phyloP scores from a whole-genome alignment of 177 flowering plant species.

The Tripterygium wilfordii region DNA sequence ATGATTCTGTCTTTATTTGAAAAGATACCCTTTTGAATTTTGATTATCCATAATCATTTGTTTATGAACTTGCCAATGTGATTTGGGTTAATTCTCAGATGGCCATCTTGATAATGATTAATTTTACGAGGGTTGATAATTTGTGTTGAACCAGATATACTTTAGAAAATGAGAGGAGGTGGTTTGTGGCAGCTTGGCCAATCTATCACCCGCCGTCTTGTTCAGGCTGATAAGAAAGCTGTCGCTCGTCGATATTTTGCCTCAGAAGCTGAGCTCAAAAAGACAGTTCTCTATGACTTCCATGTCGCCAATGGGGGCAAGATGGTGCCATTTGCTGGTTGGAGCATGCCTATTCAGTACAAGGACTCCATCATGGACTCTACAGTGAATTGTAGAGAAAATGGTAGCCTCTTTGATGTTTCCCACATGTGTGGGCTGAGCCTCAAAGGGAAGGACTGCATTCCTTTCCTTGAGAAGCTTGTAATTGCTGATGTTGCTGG shows the following conservation, averaged over 20 bases:
- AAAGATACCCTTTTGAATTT: too few species aligned
- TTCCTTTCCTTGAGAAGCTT: conserved; percentile 84
- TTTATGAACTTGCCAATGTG: too few species aligned
- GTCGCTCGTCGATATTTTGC: conserved; percentile 56
- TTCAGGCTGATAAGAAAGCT: conserved; percentile 62
- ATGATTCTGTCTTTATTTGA: too few species aligned
- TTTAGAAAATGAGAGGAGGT: conserved; percentile 68
- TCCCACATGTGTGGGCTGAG: conserved; percentile 99
- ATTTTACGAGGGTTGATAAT: too few species aligned
- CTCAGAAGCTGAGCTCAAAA: conserved; percentile 80
- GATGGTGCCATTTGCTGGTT: conserved; percentile 99
- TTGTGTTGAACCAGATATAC: too few species aligned
- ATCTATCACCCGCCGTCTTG: conserved; percentile 74
- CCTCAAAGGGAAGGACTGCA: conserved; percentile 85
- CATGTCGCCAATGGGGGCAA: conserved; percentile 92
- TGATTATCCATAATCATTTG: too few species aligned
- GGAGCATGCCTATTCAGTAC: conserved; percentile 99
- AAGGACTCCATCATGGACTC: conserved; percentile 99
- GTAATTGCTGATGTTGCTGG: conserved; percentile 94
- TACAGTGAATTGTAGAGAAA: conserved; percentile 78
- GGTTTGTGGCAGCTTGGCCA: conserved; percentile 94
- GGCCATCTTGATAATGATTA: too few species aligned
- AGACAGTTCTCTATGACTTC: conserved; percentile 87
- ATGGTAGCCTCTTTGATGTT: conserved; percentile 91
- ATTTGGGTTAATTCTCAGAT: too few species aligned